A percentile compares a stretch with the other conserved stretches of the same genome.
Evolutionary conservation across 1,284 basidiomycete genomes (phyloP).

Genomic region (Leucocoprinus gongylophorus): DNA sequence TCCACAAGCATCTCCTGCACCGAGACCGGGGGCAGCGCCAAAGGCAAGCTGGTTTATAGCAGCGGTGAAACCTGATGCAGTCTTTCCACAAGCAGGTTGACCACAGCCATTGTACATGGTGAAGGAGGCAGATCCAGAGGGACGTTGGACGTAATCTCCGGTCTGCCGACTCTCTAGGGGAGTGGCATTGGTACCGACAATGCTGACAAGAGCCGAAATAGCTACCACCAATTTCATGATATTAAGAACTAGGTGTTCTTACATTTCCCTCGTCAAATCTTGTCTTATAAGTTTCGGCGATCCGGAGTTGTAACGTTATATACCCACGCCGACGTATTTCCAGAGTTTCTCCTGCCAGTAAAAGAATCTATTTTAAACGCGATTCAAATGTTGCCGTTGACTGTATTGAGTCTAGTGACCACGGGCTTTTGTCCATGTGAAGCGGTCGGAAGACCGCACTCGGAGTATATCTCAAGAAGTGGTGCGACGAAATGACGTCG

Average conservation of each 20-base stretch:
- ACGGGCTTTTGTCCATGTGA: background rate
- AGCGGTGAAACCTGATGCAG: slow-evolving; percentile 45
- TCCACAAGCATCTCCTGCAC: slow-evolving; percentile 54
- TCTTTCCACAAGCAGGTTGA: slow-evolving; percentile 46
- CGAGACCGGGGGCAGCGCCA: slow-evolving; percentile 41
- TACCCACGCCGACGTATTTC: slow-evolving; percentile 6
- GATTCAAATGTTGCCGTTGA: background rate
- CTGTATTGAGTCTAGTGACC: background rate
- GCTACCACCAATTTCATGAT: slow-evolving; percentile 16
- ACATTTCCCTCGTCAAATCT: background rate
- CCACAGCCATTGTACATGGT: slow-evolving; percentile 48
- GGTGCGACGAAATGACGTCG: background rate
- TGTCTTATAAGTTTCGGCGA: background rate
- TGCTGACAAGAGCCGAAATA: slow-evolving; percentile 14
- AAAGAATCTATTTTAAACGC: background rate
- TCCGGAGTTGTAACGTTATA: background rate
- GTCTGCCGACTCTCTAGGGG: slow-evolving; percentile 30
- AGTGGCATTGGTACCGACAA: slow-evolving; percentile 19
- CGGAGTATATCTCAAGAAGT: background rate
- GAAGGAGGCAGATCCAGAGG: slow-evolving; percentile 48
- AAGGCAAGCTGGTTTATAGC: slow-evolving; percentile 52
- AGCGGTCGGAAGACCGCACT: background rate
- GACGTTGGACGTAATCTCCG: slow-evolving; percentile 46
- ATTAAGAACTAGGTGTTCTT: background rate
- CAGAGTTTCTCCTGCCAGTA: slow-evolving; percentile 9